Conservation (phyloP, 495 filamentous ascomycete genomes). For the Recurvomyces mirabilis region DNA sequence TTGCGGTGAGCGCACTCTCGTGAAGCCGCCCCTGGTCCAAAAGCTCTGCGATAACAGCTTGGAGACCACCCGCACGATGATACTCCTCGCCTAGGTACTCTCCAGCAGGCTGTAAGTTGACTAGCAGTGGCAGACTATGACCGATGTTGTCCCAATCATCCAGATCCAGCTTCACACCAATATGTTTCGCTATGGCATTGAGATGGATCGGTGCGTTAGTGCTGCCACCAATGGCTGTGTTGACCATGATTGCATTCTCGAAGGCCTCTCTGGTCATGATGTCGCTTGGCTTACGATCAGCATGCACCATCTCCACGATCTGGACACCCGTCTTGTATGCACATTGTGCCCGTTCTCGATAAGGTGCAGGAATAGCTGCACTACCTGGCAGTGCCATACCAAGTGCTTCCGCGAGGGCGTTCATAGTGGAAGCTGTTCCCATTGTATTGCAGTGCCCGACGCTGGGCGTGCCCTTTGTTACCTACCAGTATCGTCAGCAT, state of each 20-base stretch:
- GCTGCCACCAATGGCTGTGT: slow-evolving; percentile 45
- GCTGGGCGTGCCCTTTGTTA: slow-evolving; percentile 39
- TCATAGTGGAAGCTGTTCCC: slow-evolving; percentile 50
- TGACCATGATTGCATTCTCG: slow-evolving; percentile 44
- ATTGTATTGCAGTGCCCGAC: slow-evolving; percentile 48
- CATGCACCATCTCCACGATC: slow-evolving; percentile 45
- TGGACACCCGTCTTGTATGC: slow-evolving; percentile 43
- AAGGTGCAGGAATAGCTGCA: slow-evolving; percentile 43
- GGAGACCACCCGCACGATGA: slow-evolving; percentile 43
- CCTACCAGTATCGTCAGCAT: too few relatives aligned
- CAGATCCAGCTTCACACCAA: slow-evolving; percentile 39
- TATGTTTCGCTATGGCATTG: slow-evolving; percentile 44
- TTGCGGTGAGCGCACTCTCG: slow-evolving; percentile 29
- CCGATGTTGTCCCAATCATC: slow-evolving; percentile 46
- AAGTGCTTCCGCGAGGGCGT: slow-evolving; percentile 43
- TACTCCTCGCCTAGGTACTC: slow-evolving; percentile 44
- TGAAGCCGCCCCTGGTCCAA: slow-evolving; percentile 38
- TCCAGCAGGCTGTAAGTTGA: slow-evolving; percentile 46
- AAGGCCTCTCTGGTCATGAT: slow-evolving; percentile 46
- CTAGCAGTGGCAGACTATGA: slow-evolving; percentile 38
- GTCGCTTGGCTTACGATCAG: slow-evolving; percentile 44
- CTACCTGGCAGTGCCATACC: slow-evolving; percentile 48
- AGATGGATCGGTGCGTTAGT: slow-evolving; percentile 48
- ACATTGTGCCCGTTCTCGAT: slow-evolving; percentile 41
- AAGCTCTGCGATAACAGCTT: slow-evolving; percentile 43